phyloP scores from a whole-genome alignment of 75 land plant genomes.

The Cupressus sempervirens region DNA sequence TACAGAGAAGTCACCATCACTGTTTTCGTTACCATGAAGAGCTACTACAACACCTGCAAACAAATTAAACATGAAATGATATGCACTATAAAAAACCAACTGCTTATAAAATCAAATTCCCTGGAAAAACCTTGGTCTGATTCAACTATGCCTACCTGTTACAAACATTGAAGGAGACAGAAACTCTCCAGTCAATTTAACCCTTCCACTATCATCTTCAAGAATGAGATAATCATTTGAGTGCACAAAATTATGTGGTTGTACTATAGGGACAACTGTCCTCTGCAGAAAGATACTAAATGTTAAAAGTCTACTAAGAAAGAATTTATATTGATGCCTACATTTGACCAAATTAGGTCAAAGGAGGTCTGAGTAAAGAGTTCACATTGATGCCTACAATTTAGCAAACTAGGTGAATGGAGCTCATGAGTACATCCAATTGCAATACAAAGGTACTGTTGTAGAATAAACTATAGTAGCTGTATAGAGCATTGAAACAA shows the following conservation, averaged over 20 bases:
- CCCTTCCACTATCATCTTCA: constrained; percentile 99
- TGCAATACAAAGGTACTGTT: neutral
- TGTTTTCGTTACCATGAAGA: constrained; percentile 75
- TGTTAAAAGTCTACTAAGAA: neutral
- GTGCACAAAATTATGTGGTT: constrained; percentile 85
- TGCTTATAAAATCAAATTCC: neutral
- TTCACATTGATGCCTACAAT: neutral
- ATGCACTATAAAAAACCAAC: constrained; percentile 12
- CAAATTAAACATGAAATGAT: neutral
- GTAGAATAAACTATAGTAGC: neutral
- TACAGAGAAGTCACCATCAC: constrained; percentile 82
- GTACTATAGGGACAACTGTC: constrained; percentile 69
- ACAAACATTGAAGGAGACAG: constrained; percentile 66
- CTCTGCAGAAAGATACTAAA: constrained; percentile 51
- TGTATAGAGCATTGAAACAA: neutral
- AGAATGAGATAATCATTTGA: constrained; percentile 79
- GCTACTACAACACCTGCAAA: constrained; percentile 78
- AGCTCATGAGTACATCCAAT: neutral
- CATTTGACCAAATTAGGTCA: neutral
- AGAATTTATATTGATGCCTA: neutral
- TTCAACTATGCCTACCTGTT: constrained; percentile 58
- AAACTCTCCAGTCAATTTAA: constrained; percentile 62
- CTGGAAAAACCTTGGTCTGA: neutral
- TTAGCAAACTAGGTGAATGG: neutral
- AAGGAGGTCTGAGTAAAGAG: neutral